Evolutionary conservation across 2,329 filamentous ascomycete genomes (phyloP).

Genomic region (Fusarium marasasianum): DNA sequence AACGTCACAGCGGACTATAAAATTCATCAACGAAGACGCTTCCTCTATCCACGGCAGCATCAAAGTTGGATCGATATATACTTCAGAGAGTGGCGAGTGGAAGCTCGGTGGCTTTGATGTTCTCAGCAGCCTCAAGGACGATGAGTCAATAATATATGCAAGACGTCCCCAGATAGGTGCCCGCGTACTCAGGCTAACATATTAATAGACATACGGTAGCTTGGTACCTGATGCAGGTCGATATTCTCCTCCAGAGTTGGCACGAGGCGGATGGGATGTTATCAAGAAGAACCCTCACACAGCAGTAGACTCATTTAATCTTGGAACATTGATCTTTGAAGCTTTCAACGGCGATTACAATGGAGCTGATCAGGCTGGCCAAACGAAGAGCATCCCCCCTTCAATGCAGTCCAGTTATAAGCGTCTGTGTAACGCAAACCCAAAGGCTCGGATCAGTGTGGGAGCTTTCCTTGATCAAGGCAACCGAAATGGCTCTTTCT

Average conservation of each 20-base stretch:
- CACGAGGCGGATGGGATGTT: slow-evolving; percentile 87
- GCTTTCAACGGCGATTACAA: slow-evolving; percentile 88
- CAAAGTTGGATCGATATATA: slow-evolving; percentile 87
- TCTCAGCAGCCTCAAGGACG: slow-evolving; percentile 93
- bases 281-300: slow-evolving; percentile 84
- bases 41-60: slow-evolving; percentile 90
- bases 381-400: slow-evolving; percentile 85
- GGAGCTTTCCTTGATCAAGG: slow-evolving; percentile 92
- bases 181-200: slow-evolving; percentile 11
- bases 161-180: slow-evolving; percentile 2
- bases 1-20: slow-evolving; percentile 78
- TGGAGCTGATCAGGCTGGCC: slow-evolving; percentile 80
- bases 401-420: slow-evolving; percentile 93
- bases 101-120: slow-evolving; percentile 94
- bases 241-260: slow-evolving; percentile 88
- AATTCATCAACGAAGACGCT: slow-evolving; percentile 95
- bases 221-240: slow-evolving; percentile 84
- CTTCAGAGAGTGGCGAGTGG: slow-evolving; percentile 97
- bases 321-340: slow-evolving; percentile 86
- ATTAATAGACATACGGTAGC: slow-evolving; percentile 79
- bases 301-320: slow-evolving; percentile 88
- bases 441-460: slow-evolving; percentile 86
- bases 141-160: slow-evolving; percentile 91
- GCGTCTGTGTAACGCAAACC: slow-evolving; percentile 85
- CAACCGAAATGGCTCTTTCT: slow-evolving; percentile 82